A percentile compares a stretch with the other conserved stretches of the same genome.
Conservation (phyloP, 2,329 filamentous ascomycete species). For the Drechslerella dactyloides region DNA sequence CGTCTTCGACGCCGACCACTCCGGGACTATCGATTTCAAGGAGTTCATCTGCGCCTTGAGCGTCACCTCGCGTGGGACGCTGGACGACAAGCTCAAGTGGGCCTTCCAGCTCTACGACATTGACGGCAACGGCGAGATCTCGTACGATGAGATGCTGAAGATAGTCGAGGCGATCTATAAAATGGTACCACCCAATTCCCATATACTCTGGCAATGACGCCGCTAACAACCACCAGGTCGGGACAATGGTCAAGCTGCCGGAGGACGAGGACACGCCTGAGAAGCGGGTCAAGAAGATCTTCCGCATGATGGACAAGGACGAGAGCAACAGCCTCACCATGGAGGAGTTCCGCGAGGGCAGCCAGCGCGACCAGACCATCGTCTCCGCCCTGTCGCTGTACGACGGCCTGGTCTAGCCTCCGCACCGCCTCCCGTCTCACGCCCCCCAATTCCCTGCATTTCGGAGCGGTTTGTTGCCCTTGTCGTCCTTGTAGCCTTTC, state of each 20-base stretch:
- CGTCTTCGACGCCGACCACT: conserved; percentile 97
- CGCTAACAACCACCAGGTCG: conserved; percentile 69
- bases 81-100: conserved; percentile 99
- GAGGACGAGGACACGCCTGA: conserved; percentile 99
- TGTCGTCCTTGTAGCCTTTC: background rate
- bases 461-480: conserved; percentile 32
- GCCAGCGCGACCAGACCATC: conserved; percentile 98
- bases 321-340: conserved; percentile 97
- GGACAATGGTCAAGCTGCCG: conserved; percentile 98
- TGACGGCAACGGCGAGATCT: conserved; percentile 98
- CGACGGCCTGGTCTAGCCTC: conserved; percentile 80
- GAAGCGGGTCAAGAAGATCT: conserved; percentile 97
- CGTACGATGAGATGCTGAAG: conserved; percentile 97
- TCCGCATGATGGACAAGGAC: conserved; percentile 99
- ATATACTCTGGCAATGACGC: too few relatives aligned
- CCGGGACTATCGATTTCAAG: conserved; percentile 97
- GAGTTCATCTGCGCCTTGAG: conserved; percentile 98
- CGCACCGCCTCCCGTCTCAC: background rate
- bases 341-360: conserved; percentile 98
- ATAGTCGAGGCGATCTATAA: conserved; percentile 99
- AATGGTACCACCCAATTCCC: conserved; percentile 88
- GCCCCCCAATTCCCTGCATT: conserved; percentile 14
- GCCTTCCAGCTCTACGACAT: conserved; percentile 99
- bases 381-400: conserved; percentile 96
- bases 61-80: conserved; percentile 94